Evolutionary conservation across 257 asterid genomes (phyloP).

Genomic region (Solanum medicagineum): DNA sequence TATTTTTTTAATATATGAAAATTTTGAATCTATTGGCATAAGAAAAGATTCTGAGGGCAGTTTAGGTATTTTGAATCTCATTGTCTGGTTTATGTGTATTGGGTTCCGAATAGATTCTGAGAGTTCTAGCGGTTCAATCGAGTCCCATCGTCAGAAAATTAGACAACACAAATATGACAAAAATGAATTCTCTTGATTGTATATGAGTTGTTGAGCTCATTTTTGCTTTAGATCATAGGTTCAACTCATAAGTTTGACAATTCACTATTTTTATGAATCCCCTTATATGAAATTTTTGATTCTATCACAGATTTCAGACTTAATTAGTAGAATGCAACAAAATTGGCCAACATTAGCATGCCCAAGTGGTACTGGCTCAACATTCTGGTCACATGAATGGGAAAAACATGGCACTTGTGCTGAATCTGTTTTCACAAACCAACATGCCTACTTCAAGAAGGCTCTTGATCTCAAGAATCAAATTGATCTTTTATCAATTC

Average conservation of each 20-base stretch:
- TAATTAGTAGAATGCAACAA: slow-evolving; percentile 53
- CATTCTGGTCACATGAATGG: slow-evolving; percentile 87
- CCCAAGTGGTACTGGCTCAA: slow-evolving; percentile 54
- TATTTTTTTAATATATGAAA: background rate
- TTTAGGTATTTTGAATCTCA: no score
- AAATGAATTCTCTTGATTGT: background rate
- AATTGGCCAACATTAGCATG: slow-evolving; percentile 70
- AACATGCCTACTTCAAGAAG: slow-evolving; percentile 43
- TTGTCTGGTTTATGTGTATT: no score
- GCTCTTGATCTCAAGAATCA: slow-evolving; percentile 46
- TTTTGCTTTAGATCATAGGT: background rate
- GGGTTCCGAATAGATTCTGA: no score
- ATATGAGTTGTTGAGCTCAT: no score
- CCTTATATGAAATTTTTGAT: background rate
- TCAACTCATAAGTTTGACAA: background rate
- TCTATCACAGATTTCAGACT: slow-evolving; percentile 34
- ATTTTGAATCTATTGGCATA: background rate
- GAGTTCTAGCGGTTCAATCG: background rate
- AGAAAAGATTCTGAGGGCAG: background rate
- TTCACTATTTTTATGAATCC: background rate
- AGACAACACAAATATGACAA: background rate
- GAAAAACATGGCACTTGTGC: slow-evolving; percentile 79
- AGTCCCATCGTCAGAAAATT: background rate
- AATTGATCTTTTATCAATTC: slow-evolving; percentile 40
- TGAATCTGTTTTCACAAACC: slow-evolving; percentile 28